A percentile compares a stretch with the other conserved stretches of the same genome.
Conservation (phyloP, 495 filamentous ascomycete genomes). For the Penicillium coffeae region DNA sequence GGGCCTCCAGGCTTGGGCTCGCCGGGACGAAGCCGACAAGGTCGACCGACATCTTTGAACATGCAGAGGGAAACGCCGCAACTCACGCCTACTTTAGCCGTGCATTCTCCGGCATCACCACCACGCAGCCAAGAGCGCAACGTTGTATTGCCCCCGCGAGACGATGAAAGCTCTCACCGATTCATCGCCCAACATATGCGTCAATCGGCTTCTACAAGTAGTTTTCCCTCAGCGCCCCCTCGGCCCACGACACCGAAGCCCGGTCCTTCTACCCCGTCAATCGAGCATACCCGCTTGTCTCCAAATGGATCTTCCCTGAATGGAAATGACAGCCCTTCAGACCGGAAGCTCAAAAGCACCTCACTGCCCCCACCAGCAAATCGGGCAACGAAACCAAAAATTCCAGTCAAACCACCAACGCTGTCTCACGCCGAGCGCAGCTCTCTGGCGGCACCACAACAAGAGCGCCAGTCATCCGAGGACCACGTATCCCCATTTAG, state of each 20-base stretch:
- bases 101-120: conserved; percentile 75
- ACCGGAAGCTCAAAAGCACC: conserved; percentile 36
- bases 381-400: conserved; percentile 76
- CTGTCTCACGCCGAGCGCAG: conserved; percentile 28
- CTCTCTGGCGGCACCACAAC: conserved; percentile 34
- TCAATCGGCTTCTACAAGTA: conserved; percentile 29
- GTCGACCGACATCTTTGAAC: conserved; percentile 49
- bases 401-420: conserved; percentile 47
- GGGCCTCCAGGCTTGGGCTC: conserved; percentile 33
- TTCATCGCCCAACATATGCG: conserved; percentile 20
- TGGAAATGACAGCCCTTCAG: conserved; percentile 20
- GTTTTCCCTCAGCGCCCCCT: conserved; percentile 41
- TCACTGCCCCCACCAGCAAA: conserved; percentile 70
- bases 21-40: conserved; percentile 26
- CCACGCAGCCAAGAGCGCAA: conserved; percentile 40
- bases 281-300: conserved; percentile 50
- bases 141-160: conserved; percentile 8
- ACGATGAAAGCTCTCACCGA: conserved; percentile 26
- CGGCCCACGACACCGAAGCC: conserved; percentile 47
- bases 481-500: conserved; percentile 79
- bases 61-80: conserved; percentile 53
- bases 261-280: conserved; percentile 47
- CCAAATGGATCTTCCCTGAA: conserved; percentile 32
- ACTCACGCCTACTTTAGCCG: conserved; percentile 62
- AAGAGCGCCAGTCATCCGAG: conserved; percentile 33